Conservation (phyloP, 78 protist species). For the Dictyostelium firmibasis region DNA sequence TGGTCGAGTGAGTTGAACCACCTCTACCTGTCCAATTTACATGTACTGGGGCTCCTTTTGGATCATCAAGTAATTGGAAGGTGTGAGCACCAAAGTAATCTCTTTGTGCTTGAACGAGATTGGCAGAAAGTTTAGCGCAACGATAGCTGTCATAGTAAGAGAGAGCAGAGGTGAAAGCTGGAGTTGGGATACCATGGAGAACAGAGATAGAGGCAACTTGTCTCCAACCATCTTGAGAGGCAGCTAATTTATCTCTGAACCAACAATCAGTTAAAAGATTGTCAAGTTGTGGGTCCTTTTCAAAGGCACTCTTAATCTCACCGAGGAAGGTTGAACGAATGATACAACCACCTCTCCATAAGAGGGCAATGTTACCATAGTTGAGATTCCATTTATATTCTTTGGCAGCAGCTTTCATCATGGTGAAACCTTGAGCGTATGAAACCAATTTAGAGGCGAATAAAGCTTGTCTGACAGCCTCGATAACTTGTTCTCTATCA, state of each 20-base stretch:
- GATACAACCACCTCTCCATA: conserved; percentile 99
- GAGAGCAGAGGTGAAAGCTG: conserved; percentile 95
- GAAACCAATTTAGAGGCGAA: conserved; percentile 92
- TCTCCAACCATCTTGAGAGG: conserved; percentile 76
- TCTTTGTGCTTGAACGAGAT: conserved; percentile 94
- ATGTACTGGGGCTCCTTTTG: conserved; percentile 83
- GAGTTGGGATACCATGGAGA: conserved; percentile 89
- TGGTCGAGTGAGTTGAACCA: conserved; percentile 30
- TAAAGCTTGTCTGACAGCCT: conserved; percentile 88
- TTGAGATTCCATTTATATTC: conserved; percentile 89
- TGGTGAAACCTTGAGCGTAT: conserved; percentile 96
- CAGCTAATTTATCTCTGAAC: conserved; percentile 68
- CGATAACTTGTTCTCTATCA: conserved; percentile 83
- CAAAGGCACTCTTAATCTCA: conserved; percentile 92
- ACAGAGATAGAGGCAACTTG: conserved; percentile 72
- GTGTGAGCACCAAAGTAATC: conserved; percentile 98
- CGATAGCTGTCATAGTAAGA: conserved; percentile 94
- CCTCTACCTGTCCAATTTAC: conserved; percentile 89
- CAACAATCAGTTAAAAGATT: conserved; percentile 89
- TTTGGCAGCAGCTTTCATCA: conserved; percentile 81
- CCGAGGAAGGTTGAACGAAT: conserved; percentile 94
- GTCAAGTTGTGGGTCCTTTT: conserved; percentile 81
- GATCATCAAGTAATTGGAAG: conserved; percentile 88
- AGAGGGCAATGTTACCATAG: conserved; percentile 91
- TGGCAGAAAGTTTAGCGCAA: conserved; percentile 90